Base-by-base conservation (phyloP, 176 grass and related monocot species). In the Oryza punctata region DNA sequence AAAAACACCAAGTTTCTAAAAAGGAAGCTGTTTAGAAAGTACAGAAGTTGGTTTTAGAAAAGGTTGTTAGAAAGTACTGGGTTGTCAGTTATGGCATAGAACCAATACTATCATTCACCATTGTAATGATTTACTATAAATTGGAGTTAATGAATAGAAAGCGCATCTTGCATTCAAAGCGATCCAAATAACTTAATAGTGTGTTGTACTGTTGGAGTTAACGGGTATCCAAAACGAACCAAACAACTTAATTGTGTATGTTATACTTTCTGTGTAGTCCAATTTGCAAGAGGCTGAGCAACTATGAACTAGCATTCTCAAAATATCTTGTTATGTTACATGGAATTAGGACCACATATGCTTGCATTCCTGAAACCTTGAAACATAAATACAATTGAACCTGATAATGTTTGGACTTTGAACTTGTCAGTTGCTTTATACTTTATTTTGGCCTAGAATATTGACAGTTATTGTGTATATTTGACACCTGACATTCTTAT, bases 101-200 rank as follows among this genome's bases (percentile, higher is more conserved):
- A 78, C 50, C 12, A 65, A 29, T 14, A 71, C 11, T 50, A 6
- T 29, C 47, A 21, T 82, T 75, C 18, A 18, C 23, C 50, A 7
- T 35, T 78, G 54, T 52, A 26, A 29, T 66, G 18, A 67, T 60
- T 40, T 54, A 29, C 21, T 67, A 66, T 26, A 72, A 59, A 24
- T 75, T 79, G 63, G 50, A 75, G 24, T 76, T 40, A 65, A 44
- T 47, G 26, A 75, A 84, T 23, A 75, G 5, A 21, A 43, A 11
- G 11, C 61, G 68, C 59, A 69, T 79, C 50, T 75, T 85, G 15
- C 49, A 52, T 61, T 80, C 63, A 63, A 61, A 68, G 65, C 1
- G 1, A 43, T 27, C 35, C 77, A 63, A 73, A 69, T 2, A 28
- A 47, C 49, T 28, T 8, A 67, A 29, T 70, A 28, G 13, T 1